A percentile compares a stretch with the other conserved stretches of the same genome.
phyloP scores from a whole-genome alignment of 2,329 filamentous ascomycete species.

The Aspergillus sp. region DNA sequence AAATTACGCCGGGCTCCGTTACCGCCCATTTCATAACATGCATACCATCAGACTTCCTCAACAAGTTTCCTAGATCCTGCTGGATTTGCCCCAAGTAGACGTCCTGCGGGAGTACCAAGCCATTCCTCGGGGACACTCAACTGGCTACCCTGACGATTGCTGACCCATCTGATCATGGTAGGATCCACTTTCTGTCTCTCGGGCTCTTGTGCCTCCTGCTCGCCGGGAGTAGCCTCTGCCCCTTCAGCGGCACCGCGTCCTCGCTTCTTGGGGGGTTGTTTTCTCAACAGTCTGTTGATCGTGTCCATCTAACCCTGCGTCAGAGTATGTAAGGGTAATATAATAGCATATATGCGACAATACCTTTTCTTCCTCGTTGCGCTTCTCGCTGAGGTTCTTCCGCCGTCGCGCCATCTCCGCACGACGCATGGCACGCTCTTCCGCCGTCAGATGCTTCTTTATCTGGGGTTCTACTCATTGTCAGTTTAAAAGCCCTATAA shows the following conservation, averaged over 20 bases:
- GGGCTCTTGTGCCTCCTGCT: slow-evolving; percentile 30
- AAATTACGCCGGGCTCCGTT: slow-evolving; percentile 19
- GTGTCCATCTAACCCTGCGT: slow-evolving; percentile 51
- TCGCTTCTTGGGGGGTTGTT: slow-evolving; percentile 56
- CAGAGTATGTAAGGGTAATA: not conserved
- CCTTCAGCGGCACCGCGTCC: slow-evolving; percentile 44
- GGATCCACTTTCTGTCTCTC: slow-evolving; percentile 38
- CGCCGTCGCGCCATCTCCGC: slow-evolving; percentile 67
- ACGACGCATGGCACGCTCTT: slow-evolving; percentile 65
- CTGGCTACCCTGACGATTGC: slow-evolving; percentile 33
- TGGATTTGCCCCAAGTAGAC: slow-evolving; percentile 28
- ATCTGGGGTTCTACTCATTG: slow-evolving; percentile 54
- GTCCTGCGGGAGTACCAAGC: slow-evolving; percentile 38
- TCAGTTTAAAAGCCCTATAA: slow-evolving; percentile 8
- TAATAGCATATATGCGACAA: slow-evolving; percentile 24
- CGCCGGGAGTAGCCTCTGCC: slow-evolving; percentile 35
- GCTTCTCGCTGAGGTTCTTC: slow-evolving; percentile 68
- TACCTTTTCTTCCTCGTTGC: slow-evolving; percentile 73
- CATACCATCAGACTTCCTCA: slow-evolving; percentile 27
- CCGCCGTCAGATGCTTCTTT: slow-evolving; percentile 65
- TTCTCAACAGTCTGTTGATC: slow-evolving; percentile 61
- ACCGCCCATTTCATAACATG: slow-evolving; percentile 2
- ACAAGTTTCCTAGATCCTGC: slow-evolving; percentile 26
- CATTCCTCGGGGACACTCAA: slow-evolving; percentile 44
- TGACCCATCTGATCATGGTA: slow-evolving; percentile 42